Base-by-base conservation (phyloP, 139 green algal genomes). In the Chlamydomonas sp. region DNA sequence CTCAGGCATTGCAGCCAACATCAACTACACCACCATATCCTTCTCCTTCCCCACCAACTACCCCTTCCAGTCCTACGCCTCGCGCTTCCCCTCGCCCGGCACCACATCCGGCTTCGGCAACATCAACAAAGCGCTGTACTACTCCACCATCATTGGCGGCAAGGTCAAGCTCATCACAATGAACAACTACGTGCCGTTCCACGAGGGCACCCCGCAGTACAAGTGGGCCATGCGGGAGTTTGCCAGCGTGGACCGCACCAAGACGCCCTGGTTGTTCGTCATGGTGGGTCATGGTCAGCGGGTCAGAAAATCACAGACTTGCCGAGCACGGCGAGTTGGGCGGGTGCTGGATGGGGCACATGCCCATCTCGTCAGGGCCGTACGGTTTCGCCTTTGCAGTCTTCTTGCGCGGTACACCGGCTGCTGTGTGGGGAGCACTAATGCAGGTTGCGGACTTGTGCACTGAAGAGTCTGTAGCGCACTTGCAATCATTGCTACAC, bases 161-260 rank as follows among this genome's bases (percentile, higher is more conserved):
- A 18, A 49, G 12, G 66, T 83, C 64, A 87, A 64, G 20, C 74
- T 89, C 17, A 91, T 91, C 79, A 85, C 84, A 3, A 59, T 91
- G 57, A 89, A 88, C 84, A 91, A 89, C 87, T 90, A 91, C 89
- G 75, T 89, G 18, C 78, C 89, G 58, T 91, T 89, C 84, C 78
- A 91, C 59, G n/a, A 17, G 2, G 86, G 87, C 87, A 90, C 75
- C 59, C 80, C 80, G 2, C 72, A 87, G 60, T 63, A 89, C 77
- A 67, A 60, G 0, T 89, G 67, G 66, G 68, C 77, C 15, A 58
- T 85, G 66, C 7, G 67, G 68, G 78, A 84, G 77, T 75, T 89
- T 9, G 79, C 61, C 3, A 63, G 17, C 15, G 80, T 88, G 64
- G 67, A 92, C 80, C 89, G 89, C 67, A 63, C 2, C 5, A 60